These are phyloP conservation scores for Tricholoma hemisulphureum DNA, from an alignment of 768 basidiomycete genomes.

Conservation along the genomic window DNA sequence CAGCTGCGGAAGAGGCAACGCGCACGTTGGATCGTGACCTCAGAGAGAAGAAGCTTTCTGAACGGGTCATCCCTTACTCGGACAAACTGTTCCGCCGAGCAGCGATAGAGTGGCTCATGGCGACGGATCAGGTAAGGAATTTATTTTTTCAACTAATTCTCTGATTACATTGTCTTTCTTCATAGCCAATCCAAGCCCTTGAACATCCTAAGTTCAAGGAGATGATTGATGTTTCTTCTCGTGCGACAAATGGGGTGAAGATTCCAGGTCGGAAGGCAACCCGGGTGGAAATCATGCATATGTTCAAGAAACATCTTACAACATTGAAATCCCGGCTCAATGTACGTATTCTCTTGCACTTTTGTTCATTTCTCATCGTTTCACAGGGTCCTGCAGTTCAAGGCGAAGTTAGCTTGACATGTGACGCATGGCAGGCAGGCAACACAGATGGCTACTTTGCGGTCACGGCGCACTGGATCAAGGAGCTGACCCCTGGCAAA, in stretches of 20 bases:
- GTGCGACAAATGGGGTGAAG: no score
- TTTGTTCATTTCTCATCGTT: neutral
- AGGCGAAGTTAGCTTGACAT: conserved; percentile 30
- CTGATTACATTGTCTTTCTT: neutral
- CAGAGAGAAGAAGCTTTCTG: conserved; percentile 9
- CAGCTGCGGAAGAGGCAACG: neutral
- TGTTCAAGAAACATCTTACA: no score
- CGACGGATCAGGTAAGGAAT: conserved; percentile 36
- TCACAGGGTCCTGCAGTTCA: neutral
- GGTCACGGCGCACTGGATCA: conserved; percentile 38
- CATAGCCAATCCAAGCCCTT: conserved; percentile 30
- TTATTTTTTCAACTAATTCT: neutral
- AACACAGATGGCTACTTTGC: conserved; percentile 39
- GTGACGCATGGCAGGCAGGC: conserved; percentile 40
- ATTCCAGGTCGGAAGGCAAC: no score
- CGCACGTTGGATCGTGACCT: conserved; percentile 28
- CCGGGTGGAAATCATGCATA: no score
- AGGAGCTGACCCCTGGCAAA: conserved; percentile 20
- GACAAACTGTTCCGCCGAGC: conserved; percentile 24
- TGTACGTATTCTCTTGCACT: neutral
- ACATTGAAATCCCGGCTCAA: neutral
- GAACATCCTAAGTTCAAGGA: no score
- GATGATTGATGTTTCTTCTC: no score
- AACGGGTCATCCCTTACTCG: conserved; percentile 26
- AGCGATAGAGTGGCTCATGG: conserved; percentile 39